phyloP scores from a whole-genome alignment of 2,329 filamentous ascomycete genomes.

The Geoglossum cookeanum region DNA sequence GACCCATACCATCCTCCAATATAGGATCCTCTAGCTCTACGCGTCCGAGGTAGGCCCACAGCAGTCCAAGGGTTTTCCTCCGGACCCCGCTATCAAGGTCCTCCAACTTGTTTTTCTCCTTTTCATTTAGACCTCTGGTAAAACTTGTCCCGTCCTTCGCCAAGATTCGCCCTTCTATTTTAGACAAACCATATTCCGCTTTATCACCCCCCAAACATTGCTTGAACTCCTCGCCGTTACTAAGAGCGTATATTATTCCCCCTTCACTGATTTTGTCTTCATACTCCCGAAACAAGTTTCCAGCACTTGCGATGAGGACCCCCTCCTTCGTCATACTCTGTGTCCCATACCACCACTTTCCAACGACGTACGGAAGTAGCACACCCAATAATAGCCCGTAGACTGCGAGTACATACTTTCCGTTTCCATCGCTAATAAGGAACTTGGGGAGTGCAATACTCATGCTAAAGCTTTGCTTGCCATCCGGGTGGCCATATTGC shows the following conservation, averaged over 20 bases:
- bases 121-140: constrained; percentile 42
- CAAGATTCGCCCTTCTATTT: constrained; percentile 66
- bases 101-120: constrained; percentile 60
- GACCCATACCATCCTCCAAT: constrained; percentile 41
- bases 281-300: constrained; percentile 87
- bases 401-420: constrained; percentile 82
- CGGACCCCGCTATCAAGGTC: constrained; percentile 62
- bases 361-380: constrained; percentile 77
- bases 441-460: constrained; percentile 89
- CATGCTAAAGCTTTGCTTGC: constrained; percentile 95
- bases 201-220: constrained; percentile 57
- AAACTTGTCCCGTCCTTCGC: constrained; percentile 33
- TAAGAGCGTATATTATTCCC: constrained; percentile 62
- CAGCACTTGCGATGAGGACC: constrained; percentile 80
- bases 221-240: constrained; percentile 71
- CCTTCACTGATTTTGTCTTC: constrained; percentile 65
- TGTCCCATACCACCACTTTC: constrained; percentile 97
- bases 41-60: constrained; percentile 90
- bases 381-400: constrained; percentile 82
- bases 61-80: constrained; percentile 68
- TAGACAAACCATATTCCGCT: constrained; percentile 61
- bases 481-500: constrained; percentile 88
- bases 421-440: constrained; percentile 81
- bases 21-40: constrained; percentile 62
- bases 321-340: constrained; percentile 86